Conservation (phyloP, 805 yeast species). For the Kregervanrija delftensis region DNA sequence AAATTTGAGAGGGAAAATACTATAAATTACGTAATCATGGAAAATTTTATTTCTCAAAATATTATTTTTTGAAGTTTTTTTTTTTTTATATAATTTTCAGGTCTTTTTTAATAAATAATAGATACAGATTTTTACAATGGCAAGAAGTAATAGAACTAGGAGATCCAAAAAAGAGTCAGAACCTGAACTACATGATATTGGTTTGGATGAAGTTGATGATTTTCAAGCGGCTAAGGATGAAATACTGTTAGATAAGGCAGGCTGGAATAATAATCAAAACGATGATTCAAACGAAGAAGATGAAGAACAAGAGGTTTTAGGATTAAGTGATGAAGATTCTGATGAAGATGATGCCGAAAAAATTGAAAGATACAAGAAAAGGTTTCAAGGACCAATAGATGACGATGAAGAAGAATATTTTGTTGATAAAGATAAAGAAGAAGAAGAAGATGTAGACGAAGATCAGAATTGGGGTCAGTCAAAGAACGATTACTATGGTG, state of each 20-base stretch:
- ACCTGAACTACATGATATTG: conserved; percentile 32
- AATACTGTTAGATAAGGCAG: conserved; percentile 50
- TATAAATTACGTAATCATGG: too few relatives aligned
- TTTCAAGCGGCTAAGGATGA: conserved; percentile 57
- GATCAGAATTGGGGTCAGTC: conserved; percentile 38
- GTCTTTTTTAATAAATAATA: too few relatives aligned
- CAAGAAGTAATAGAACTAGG: conserved; percentile 4
- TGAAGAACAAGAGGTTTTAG: conserved; percentile 26
- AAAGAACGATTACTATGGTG: conserved; percentile 52
- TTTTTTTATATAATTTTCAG: not conserved
- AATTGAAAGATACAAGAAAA: conserved; percentile 26
- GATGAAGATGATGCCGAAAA: conserved; percentile 24
- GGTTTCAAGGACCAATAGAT: conserved; percentile 36
- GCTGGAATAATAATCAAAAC: conserved; percentile 25
- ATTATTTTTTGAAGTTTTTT: conserved; percentile 2
- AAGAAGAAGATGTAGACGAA: conserved; percentile 24
- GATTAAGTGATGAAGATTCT: conserved; percentile 29
- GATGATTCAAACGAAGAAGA: conserved; percentile 21
- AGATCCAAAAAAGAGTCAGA: conserved; percentile 2
- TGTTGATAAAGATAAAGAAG: conserved; percentile 27
- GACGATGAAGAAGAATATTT: conserved; percentile 42
- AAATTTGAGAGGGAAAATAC: too few relatives aligned
- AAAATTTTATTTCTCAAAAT: not conserved
- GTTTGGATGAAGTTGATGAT: conserved; percentile 61
- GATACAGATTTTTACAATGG: conserved; percentile 5